Base-by-base conservation (phyloP, 2,329 filamentous ascomycete genomes). In the Calonectria crousiana region DNA sequence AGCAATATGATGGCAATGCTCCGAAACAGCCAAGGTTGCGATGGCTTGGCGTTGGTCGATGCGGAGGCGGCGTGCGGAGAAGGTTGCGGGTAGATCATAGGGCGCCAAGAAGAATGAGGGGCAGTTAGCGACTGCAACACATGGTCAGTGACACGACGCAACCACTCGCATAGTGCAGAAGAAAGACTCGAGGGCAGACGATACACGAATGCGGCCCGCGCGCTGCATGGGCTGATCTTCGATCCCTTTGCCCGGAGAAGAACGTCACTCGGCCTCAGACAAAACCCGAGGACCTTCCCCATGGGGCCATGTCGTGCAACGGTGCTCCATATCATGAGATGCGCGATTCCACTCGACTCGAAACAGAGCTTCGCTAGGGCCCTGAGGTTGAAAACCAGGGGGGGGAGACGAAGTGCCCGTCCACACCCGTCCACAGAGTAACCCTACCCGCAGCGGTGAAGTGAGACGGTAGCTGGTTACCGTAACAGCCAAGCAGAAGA, bases 271-370 rank as follows among this genome's bases (percentile, higher is more conserved):
- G 36, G 60, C 4, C 8, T 56, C 30, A n/a, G 38, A 26, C 30
- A 60, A 26, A 56, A 23, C 26, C 47, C 65, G 65, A 69, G 2
- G 47, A 65, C 58, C 49, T 73, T 73, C 71, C 66, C 71, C 56
- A 73, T 73, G 71, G 65, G 71, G 71, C 30, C 30, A 47, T 52
- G 38, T 71, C n/a, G 49, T 71, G 69, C 67, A 60, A 47, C 38
- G 18, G 23, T 44, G 69, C n/a, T 47, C 66, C 34, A 68, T 26
- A 26, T 41, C 56, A 23, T 68, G 52, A 32, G 36, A 49, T 36
- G 47, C 18, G 32, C 30, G 36, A 56, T 64, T 34, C 52, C 36
- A 52, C 41, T 41, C 6, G 18, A 30, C 36, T 51, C 49, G 34
- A 56, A 36, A 49, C 49, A n/a, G 10, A 16, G 18, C 20, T 20